Evolutionary conservation across 768 basidiomycete genomes (phyloP).

Genomic region (Lactarius deliciosus): DNA sequence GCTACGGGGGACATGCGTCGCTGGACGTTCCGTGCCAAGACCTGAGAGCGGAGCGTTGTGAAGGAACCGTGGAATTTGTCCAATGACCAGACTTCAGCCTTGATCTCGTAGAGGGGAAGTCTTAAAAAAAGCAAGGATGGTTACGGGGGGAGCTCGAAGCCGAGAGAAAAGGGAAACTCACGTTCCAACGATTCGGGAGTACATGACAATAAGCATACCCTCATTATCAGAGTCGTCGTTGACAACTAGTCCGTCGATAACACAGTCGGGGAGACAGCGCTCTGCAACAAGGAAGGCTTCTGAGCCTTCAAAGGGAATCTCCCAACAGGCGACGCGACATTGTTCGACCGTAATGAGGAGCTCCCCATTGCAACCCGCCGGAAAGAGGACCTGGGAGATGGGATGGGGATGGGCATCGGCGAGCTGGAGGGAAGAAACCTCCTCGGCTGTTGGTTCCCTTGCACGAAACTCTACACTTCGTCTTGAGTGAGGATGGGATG

Average conservation of each 20-base stretch:
- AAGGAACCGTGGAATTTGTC: conserved; percentile 38
- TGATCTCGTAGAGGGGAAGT: conserved; percentile 15
- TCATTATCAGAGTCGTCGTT: conserved; percentile 35
- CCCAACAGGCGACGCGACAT: conserved; percentile 37
- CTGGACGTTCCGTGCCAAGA: conserved; percentile 9
- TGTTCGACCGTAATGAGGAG: conserved; percentile 36
- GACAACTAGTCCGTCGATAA: conserved; percentile 34
- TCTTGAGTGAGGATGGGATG: conserved; percentile 31
- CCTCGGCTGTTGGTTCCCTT: conserved; percentile 18
- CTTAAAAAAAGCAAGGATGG: background rate
- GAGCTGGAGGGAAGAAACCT: conserved; percentile 20
- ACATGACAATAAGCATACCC: conserved; percentile 32
- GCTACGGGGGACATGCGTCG: conserved; percentile 21
- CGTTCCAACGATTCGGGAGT: conserved; percentile 10
- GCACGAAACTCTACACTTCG: conserved; percentile 33
- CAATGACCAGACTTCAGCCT: conserved; percentile 32
- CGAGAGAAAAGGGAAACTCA: background rate
- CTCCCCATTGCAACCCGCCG: conserved; percentile 36
- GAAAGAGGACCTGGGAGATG: conserved; percentile 36
- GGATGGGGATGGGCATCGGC: conserved; percentile 23
- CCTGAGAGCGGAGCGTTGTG: conserved; percentile 15
- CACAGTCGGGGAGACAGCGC: conserved; percentile 24
- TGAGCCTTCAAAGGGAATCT: conserved; percentile 38
- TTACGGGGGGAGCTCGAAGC: background rate
- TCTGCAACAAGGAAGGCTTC: conserved; percentile 38